Evolutionary conservation across 164 flowering plant genomes (phyloP), one percentile per base, ranked within the genome.

Genomic region (Liriodendron chinense): DNA sequence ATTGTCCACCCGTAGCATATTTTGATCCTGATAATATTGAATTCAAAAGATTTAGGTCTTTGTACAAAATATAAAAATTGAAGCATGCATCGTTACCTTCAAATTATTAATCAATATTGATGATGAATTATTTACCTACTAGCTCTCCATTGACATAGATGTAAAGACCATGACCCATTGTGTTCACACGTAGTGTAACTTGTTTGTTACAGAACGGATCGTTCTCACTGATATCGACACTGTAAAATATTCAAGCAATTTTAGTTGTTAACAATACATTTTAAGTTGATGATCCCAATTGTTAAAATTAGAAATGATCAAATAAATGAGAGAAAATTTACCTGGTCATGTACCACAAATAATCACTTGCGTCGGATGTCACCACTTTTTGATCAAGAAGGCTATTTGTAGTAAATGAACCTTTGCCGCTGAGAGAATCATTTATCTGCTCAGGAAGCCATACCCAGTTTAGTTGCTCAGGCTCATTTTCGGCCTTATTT

Each of bases 291-390:
- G n/a, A 49, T 49, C 53, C 10, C 10, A 53, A 53, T 9, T 1
- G 2, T 14, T 10, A 53, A 12, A 2, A 13, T 53, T 53, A 53
- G 0, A 12, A 53, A 53, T 53, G 2, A 53, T 8, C 9, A 14
- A 12, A 53, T 53, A 1, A 16, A 53, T 12, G 59, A 53, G 13
- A 53, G 3, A 53, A 2, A 12, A 16, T 16, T 22, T 72, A 91
- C 92, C 82, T 87, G 25, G 92, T 91, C 85, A 85, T 89, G 82
- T 91, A 93, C 94, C 94, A 93, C 10, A 92, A 70, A 74, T 94
- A 94, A 53, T 94, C 97, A 80, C 89, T 88, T 1, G 56, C 50
- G 73, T 91, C 97, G 34, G 70, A 76, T 2, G 83, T 57, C 0
- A 72, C 72, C 1, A 65, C 76, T 75, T 88, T 91, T 28, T 94